Conservation (phyloP, 1,284 basidiomycete species). For the Leccinum griseonigrum region DNA sequence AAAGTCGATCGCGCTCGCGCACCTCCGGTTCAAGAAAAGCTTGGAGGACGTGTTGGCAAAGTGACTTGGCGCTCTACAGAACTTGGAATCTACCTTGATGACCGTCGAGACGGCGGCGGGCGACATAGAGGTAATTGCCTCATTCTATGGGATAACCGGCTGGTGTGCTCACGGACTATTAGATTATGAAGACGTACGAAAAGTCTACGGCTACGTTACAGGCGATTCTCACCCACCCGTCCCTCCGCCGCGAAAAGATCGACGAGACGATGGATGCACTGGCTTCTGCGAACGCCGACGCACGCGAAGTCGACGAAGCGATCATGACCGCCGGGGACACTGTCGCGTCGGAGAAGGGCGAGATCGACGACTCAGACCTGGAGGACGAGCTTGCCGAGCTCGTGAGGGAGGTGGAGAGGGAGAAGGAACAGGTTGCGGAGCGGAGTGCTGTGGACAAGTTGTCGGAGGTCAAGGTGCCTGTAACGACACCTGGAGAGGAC, state of each 20-base stretch:
- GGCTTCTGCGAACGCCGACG: conserved; percentile 78
- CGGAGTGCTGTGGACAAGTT: conserved; percentile 20
- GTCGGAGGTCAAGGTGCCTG: conserved; percentile 18
- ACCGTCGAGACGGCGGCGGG: conserved; percentile 86
- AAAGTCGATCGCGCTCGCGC: conserved; percentile 70
- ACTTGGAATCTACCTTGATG: conserved; percentile 73
- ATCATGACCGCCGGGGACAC: conserved; percentile 66
- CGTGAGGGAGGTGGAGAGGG: conserved; percentile 46
- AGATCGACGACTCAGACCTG: conserved; percentile 62
- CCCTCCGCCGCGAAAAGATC: conserved; percentile 72
- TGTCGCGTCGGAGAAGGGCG: conserved; percentile 46
- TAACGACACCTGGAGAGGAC: conserved; percentile 7
- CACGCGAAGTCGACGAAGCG: conserved; percentile 79
- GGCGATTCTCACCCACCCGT: conserved; percentile 75
- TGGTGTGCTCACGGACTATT: conserved; percentile 2
- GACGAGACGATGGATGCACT: conserved; percentile 87
- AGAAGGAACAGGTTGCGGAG: conserved; percentile 30
- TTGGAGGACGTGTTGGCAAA: conserved; percentile 77
- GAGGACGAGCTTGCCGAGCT: conserved; percentile 58
- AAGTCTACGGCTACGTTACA: conserved; percentile 77
- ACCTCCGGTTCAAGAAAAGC: conserved; percentile 77
- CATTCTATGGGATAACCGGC: background rate
- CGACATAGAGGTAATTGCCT: conserved; percentile 71
- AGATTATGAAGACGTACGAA: conserved; percentile 88
- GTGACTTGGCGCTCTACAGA: conserved; percentile 71